These are phyloP conservation scores for Pezicula neosporulosa DNA, from an alignment of 2,329 filamentous ascomycete genomes.

Conservation along the genomic window DNA sequence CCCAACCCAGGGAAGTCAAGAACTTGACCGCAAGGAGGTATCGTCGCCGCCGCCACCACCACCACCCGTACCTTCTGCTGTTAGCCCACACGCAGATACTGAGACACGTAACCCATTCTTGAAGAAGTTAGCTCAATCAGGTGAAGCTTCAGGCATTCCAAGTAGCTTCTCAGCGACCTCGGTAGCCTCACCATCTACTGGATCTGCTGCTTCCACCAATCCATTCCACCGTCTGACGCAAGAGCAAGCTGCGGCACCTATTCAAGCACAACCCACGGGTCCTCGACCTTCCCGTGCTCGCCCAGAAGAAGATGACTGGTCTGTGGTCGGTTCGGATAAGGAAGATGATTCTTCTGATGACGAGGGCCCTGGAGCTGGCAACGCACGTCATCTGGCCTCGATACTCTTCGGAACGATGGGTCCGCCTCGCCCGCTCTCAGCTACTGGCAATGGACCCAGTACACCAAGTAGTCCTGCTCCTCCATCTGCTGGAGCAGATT, in stretches of 20 bases:
- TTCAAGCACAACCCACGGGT: slow-evolving; percentile 37
- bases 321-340: slow-evolving; percentile 70
- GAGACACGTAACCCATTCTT: slow-evolving; percentile 96
- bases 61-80: slow-evolving; percentile 47
- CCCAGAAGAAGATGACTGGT: slow-evolving; percentile 77
- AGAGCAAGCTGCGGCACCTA: slow-evolving; percentile 39
- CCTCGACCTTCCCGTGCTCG: slow-evolving; percentile 50
- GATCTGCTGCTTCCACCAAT: slow-evolving; percentile 74
- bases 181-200: slow-evolving; percentile 37
- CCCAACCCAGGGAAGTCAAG: slow-evolving; percentile 50
- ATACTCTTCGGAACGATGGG: slow-evolving; percentile 97
- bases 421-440: slow-evolving; percentile 82
- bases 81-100: slow-evolving; percentile 54
- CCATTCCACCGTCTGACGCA: slow-evolving; percentile 87
- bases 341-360: slow-evolving; percentile 73
- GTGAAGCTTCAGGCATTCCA: slow-evolving; percentile 20
- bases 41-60: slow-evolving; percentile 51
- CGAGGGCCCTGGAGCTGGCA: slow-evolving; percentile 74
- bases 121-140: slow-evolving; percentile 75
- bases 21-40: slow-evolving; percentile 49
- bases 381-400: slow-evolving; percentile 87
- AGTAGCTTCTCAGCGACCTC: slow-evolving; percentile 30
- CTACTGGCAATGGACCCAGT: slow-evolving; percentile 61
- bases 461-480: slow-evolving; percentile 37
- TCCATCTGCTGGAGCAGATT: slow-evolving; percentile 34